A percentile compares a stretch with the other conserved stretches of the same genome.
phyloP scores from a whole-genome alignment of 805 yeast species.

The Candida nanaspora region DNA sequence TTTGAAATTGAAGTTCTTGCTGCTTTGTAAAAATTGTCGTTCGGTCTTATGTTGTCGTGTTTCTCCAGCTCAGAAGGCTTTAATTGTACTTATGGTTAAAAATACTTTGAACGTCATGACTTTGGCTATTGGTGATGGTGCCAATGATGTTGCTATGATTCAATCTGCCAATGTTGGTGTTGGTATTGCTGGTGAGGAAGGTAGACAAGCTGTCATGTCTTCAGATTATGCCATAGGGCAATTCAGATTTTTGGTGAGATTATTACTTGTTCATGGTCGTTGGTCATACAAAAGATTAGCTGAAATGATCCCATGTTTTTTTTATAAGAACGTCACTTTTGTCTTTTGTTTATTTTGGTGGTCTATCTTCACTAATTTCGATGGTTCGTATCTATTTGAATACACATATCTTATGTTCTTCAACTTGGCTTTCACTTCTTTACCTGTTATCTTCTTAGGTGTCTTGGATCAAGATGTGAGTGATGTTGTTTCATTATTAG shows the following conservation, averaged over 20 bases:
- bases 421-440: slow-evolving; percentile 75
- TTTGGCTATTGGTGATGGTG: slow-evolving; percentile 82
- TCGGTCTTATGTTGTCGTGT: slow-evolving; percentile 85
- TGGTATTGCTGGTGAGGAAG: slow-evolving; percentile 90
- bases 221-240: slow-evolving; percentile 85
- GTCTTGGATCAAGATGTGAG: slow-evolving; percentile 77
- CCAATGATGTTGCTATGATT: slow-evolving; percentile 87
- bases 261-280: slow-evolving; percentile 72
- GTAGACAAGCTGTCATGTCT: slow-evolving; percentile 84
- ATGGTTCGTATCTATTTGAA: slow-evolving; percentile 74
- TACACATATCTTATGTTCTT: slow-evolving; percentile 76
- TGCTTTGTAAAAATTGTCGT: slow-evolving; percentile 71
- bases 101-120: slow-evolving; percentile 74
- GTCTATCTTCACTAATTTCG: slow-evolving; percentile 67
- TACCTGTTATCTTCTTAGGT: slow-evolving; percentile 73
- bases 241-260: slow-evolving; percentile 61
- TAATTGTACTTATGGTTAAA: slow-evolving; percentile 75
- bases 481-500: slow-evolving; percentile 58
- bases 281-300: slow-evolving; percentile 80
- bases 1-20: slow-evolving; percentile 48
- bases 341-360: slow-evolving; percentile 74
- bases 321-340: slow-evolving; percentile 72
- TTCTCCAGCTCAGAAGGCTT: slow-evolving; percentile 82
- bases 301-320: slow-evolving; percentile 79
- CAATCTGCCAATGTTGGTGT: slow-evolving; percentile 85